Percentiles rank a stretch among this genome's conserved stretches.
These are phyloP conservation scores for Capronia epimyces DNA, from an alignment of 2,329 filamentous ascomycete genomes.

Conservation along the genomic window DNA sequence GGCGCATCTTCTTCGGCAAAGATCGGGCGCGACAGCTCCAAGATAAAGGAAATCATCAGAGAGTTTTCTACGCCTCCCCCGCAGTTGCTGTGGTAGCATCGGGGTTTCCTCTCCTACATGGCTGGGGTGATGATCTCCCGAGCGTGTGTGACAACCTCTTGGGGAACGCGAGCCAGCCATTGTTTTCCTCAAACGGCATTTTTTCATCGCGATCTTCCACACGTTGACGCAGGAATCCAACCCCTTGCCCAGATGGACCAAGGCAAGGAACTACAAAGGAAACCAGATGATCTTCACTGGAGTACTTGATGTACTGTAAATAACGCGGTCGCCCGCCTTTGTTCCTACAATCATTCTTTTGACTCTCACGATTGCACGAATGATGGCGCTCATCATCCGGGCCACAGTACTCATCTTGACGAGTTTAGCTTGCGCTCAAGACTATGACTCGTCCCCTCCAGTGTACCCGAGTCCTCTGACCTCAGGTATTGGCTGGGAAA, in stretches of 20 bases:
- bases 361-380: background rate
- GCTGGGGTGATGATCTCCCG: background rate
- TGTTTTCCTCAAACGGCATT: background rate
- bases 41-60: no score
- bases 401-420: constrained; percentile 7
- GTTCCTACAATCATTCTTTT: background rate
- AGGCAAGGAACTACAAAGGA: background rate
- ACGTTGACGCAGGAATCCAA: no score
- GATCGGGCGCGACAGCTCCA: no score
- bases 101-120: background rate
- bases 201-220: no score
- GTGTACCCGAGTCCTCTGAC: constrained; percentile 24
- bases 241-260: no score
- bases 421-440: constrained; percentile 10
- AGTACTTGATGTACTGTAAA: background rate
- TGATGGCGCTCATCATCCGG: constrained; percentile 7
- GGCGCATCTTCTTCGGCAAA: no score
- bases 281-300: background rate
- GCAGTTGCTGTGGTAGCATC: background rate
- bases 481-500: constrained; percentile 35
- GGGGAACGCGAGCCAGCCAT: background rate
- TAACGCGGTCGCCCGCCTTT: background rate
- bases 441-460: constrained; percentile 16
- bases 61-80: background rate
- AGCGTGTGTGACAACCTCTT: background rate